Evolutionary conservation across 1,284 basidiomycete genomes (phyloP).

Genomic region (Exobasidium cylindrosporum): DNA sequence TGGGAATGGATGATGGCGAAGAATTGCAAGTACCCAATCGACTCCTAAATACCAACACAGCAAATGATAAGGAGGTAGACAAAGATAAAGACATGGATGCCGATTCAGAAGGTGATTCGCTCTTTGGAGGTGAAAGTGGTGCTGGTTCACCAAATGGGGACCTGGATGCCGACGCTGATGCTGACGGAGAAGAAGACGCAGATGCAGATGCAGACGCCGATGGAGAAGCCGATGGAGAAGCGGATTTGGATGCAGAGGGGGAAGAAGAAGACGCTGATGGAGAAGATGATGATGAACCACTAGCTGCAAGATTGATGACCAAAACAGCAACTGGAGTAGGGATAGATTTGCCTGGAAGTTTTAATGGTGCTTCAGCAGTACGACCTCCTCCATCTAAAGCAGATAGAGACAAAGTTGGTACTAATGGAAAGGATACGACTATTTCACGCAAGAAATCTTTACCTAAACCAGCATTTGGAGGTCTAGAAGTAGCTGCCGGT

Average conservation of each 20-base stretch:
- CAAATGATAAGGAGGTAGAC: conserved; percentile 18
- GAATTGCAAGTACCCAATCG: conserved; percentile 5
- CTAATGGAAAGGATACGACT: background rate
- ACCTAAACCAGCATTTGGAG: conserved; percentile 48
- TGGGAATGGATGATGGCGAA: conserved; percentile 6
- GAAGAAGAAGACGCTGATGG: conserved; percentile 27
- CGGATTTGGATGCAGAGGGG: conserved; percentile 24
- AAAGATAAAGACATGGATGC: background rate
- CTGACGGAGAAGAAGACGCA: conserved; percentile 18
- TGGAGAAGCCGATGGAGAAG: conserved; percentile 16
- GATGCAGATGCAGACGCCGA: conserved; percentile 21
- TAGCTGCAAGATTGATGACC: conserved; percentile 19
- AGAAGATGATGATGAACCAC: conserved; percentile 32
- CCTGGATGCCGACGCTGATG: conserved; percentile 19
- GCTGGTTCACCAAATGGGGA: conserved; percentile 4
- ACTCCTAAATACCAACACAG: background rate
- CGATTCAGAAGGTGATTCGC: conserved; percentile 40
- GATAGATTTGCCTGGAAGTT: background rate
- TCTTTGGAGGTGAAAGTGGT: conserved; percentile 26
- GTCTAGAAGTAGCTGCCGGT: conserved; percentile 36
- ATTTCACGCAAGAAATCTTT: background rate
- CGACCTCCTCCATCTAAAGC: background rate
- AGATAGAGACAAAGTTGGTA: background rate
- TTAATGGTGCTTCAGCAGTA: background rate
- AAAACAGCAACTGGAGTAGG: conserved; percentile 14